These are phyloP conservation scores for Brasenia schreberi DNA, from an alignment of 164 flowering plant species.

Conservation along the genomic window DNA sequence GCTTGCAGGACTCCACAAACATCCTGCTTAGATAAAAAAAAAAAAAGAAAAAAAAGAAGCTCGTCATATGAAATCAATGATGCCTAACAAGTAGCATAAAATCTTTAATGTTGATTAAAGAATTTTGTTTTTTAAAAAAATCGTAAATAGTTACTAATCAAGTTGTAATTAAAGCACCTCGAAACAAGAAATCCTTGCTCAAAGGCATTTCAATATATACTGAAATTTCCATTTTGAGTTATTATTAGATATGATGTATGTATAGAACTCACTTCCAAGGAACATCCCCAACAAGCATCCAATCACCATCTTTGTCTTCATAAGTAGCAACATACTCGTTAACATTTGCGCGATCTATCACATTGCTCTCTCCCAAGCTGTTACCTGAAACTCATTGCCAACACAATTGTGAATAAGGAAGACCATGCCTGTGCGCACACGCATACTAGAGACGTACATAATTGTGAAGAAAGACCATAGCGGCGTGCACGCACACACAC, in stretches of 20 bases:
- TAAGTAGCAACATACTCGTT: slow-evolving; percentile 40
- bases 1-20: slow-evolving; percentile 46
- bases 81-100: no score
- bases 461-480: no score
- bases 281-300: slow-evolving; percentile 67
- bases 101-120: neutral
- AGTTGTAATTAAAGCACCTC: no score
- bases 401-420: no score
- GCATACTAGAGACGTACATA: no score
- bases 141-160: no score
- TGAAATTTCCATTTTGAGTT: no score
- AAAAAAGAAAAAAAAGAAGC: neutral
- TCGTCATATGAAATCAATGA: neutral
- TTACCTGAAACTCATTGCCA: slow-evolving; percentile 11
- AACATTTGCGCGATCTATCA: slow-evolving; percentile 27
- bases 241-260: neutral
- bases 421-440: no score
- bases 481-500: no score
- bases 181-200: no score
- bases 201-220: no score
- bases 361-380: slow-evolving; percentile 21
- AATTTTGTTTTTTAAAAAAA: no score
- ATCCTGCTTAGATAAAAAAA: slow-evolving; percentile 17
- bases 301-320: slow-evolving; percentile 58
- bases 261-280: slow-evolving; percentile 48